Conservation (phyloP, 768 basidiomycete genomes). For the Lactifluus volemus region DNA sequence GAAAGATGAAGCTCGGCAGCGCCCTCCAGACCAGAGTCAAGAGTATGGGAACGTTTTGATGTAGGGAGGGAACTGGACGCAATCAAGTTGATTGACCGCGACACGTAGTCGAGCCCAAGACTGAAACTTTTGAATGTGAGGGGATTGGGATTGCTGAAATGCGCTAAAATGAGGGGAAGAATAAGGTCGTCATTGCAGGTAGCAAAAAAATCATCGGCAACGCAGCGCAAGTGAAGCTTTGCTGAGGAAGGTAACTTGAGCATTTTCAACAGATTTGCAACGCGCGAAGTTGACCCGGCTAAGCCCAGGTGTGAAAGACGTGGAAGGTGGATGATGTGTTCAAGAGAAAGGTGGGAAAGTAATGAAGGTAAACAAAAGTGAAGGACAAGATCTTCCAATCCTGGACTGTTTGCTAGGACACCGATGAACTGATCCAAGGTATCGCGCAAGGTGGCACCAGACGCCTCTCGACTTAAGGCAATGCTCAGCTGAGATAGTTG, state of each 20-base stretch:
- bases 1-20: not conserved
- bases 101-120: not conserved
- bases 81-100: not conserved
- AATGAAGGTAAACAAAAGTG: not conserved
- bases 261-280: not conserved
- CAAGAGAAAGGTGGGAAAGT: not conserved
- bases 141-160: not conserved
- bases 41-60: not conserved
- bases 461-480: not conserved
- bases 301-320: not conserved
- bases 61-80: not conserved
- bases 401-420: not conserved
- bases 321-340: not conserved
- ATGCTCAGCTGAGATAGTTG: constrained; percentile 4
- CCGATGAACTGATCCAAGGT: not conserved
- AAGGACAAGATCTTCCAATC: not conserved
- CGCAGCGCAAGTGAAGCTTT: not conserved
- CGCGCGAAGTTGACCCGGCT: not conserved
- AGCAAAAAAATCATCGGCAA: not conserved
- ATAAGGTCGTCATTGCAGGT: not conserved
- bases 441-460: not conserved
- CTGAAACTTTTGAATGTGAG: not conserved
- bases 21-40: not conserved
- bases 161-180: not conserved
- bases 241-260: not conserved